Evolutionary conservation across 2,329 filamentous ascomycete genomes (phyloP).

Genomic region (Aureobasidium lini): DNA sequence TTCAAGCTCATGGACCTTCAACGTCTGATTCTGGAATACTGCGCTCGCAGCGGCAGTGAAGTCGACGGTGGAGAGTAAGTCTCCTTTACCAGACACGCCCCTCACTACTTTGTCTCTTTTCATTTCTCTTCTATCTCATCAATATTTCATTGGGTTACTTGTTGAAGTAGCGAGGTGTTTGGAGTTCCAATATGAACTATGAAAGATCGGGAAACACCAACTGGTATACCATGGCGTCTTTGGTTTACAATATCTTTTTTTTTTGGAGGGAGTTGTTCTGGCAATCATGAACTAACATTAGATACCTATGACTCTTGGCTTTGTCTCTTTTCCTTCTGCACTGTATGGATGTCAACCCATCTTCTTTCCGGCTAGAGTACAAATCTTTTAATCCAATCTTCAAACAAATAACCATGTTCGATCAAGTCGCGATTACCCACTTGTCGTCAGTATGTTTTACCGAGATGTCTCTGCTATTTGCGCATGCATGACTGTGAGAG

Average conservation of each 20-base stretch:
- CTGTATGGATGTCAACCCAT: not conserved
- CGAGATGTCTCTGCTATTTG: too few relatives aligned
- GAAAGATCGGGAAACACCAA: not conserved
- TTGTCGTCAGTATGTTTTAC: too few relatives aligned
- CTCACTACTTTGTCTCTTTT: not conserved
- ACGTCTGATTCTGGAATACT: conserved; percentile 48
- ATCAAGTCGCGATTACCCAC: too few relatives aligned
- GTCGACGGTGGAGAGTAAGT: not conserved
- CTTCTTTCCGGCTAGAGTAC: not conserved
- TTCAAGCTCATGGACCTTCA: conserved; percentile 58
- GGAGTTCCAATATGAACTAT: not conserved
- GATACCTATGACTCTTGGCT: not conserved
- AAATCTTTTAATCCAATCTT: not conserved
- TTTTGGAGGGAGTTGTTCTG: not conserved
- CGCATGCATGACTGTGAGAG: too few relatives aligned
- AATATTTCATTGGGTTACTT: not conserved
- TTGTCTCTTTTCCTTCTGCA: not conserved
- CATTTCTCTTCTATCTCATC: not conserved
- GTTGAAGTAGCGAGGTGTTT: conserved; percentile 3
- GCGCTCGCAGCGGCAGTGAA: conserved; percentile 21
- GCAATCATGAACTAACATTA: not conserved
- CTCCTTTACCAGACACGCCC: not conserved
- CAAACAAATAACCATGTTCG: too few relatives aligned
- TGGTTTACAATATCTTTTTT: not conserved
- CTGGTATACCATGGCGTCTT: not conserved